A percentile compares a stretch with the other conserved stretches of the same genome.
phyloP scores from a whole-genome alignment of 192 early-diverging fungal genomes.

The Coemansia sp. region DNA sequence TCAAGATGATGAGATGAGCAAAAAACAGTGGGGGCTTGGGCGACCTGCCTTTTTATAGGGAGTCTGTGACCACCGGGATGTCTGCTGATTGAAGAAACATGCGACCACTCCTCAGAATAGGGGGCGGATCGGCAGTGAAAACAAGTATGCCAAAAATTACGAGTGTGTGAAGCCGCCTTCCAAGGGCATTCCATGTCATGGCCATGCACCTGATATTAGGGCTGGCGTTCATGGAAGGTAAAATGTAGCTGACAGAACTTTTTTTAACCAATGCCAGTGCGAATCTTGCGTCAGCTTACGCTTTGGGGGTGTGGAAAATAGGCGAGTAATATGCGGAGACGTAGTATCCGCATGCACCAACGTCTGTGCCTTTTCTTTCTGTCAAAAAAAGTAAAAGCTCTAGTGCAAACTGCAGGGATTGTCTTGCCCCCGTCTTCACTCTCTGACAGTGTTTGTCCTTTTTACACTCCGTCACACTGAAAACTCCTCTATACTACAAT shows the following conservation, averaged over 20 bases:
- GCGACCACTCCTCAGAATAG: neutral
- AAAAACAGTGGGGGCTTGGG: neutral
- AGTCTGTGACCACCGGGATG: neutral
- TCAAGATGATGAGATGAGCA: neutral
- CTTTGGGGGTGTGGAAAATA: neutral
- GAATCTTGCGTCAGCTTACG: neutral
- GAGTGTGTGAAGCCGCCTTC: neutral
- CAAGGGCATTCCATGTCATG: neutral
- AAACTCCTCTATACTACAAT: neutral
- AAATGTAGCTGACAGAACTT: neutral
- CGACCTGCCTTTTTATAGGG: neutral
- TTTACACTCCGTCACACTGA: constrained; percentile 4
- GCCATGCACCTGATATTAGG: constrained; percentile 5
- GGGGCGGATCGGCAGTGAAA: neutral
- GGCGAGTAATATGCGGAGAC: neutral
- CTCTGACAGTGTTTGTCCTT: neutral
- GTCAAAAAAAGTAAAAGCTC: neutral
- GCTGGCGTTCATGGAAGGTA: neutral
- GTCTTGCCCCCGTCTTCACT: neutral
- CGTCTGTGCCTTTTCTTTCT: neutral
- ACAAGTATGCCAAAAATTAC: neutral
- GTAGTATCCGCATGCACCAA: neutral
- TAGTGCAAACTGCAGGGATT: neutral
- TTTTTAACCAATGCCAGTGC: neutral
- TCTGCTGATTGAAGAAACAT: neutral